Conservation (phyloP, 2,329 filamentous ascomycete genomes). For the Penicillium sp. region DNA sequence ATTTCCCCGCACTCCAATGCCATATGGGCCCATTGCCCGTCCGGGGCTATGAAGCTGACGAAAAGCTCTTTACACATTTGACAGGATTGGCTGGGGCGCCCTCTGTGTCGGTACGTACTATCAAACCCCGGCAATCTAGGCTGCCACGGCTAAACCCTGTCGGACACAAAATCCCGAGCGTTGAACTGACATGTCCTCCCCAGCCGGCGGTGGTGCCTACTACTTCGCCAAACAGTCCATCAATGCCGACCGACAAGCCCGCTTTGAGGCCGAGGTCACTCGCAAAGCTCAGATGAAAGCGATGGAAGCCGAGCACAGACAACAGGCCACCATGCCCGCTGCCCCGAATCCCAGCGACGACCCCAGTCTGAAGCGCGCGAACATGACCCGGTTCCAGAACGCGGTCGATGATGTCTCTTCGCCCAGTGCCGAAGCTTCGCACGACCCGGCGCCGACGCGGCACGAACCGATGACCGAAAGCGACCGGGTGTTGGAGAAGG, state of each 20-base stretch:
- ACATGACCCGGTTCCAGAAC: slow-evolving; percentile 31
- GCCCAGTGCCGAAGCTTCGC: slow-evolving; percentile 71
- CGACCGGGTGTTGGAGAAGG: slow-evolving; percentile 70
- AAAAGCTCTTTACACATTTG: slow-evolving; percentile 7
- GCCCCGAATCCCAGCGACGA: slow-evolving; percentile 24
- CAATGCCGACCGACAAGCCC: slow-evolving; percentile 79
- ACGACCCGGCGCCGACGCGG: slow-evolving; percentile 81
- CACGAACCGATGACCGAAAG: slow-evolving; percentile 74
- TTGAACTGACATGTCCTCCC: slow-evolving; percentile 9
- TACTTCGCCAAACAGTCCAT: slow-evolving; percentile 94
- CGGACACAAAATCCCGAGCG: not conserved
- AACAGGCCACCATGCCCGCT: slow-evolving; percentile 25
- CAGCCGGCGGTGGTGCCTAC: slow-evolving; percentile 88
- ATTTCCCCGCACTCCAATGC: not conserved
- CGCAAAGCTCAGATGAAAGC: slow-evolving; percentile 46
- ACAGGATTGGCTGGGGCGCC: slow-evolving; percentile 87
- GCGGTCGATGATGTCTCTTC: slow-evolving; percentile 55
- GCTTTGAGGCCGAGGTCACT: slow-evolving; percentile 70
- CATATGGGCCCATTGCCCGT: not conserved
- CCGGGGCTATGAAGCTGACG: slow-evolving; percentile 18
- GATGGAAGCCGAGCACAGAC: slow-evolving; percentile 39
- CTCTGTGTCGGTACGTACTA: slow-evolving; percentile 72
- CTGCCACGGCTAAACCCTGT: not conserved
- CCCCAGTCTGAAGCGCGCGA: slow-evolving; percentile 38
- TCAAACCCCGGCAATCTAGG: not conserved